Percentiles rank a stretch among this genome's conserved stretches.
phyloP scores from a whole-genome alignment of 106 monocot species.

The Xerophyta viscosa region DNA sequence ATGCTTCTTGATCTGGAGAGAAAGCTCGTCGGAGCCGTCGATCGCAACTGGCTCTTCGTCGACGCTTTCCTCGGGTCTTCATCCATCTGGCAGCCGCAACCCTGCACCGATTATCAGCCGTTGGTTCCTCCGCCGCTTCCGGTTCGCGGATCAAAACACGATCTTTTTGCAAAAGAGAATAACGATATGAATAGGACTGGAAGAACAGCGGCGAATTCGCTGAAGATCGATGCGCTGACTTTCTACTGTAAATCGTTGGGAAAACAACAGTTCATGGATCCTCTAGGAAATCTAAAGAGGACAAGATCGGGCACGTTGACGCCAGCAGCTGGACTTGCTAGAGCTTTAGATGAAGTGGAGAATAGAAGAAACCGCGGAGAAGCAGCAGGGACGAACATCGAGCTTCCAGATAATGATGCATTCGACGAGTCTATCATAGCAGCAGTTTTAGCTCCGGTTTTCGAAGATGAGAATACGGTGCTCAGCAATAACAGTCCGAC shows the following conservation, averaged over 20 bases:
- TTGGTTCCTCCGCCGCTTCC: neutral
- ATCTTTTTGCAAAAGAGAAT: slow-evolving; percentile 63
- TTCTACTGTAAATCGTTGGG: slow-evolving; percentile 37
- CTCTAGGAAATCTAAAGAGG: slow-evolving; percentile 64
- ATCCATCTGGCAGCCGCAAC: slow-evolving; percentile 77
- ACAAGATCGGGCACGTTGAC: slow-evolving; percentile 34
- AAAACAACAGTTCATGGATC: slow-evolving; percentile 27
- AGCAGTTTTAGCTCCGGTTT: slow-evolving; percentile 57
- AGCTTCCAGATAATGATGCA: slow-evolving; percentile 62
- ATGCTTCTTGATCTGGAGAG: slow-evolving; percentile 72
- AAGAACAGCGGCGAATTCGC: slow-evolving; percentile 20
- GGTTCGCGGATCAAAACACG: neutral
- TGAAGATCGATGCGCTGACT: slow-evolving; percentile 64
- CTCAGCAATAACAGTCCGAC: neutral
- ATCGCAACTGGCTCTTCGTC: slow-evolving; percentile 24
- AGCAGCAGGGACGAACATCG: slow-evolving; percentile 18
- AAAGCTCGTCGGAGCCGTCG: slow-evolving; percentile 14
- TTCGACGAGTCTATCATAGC: slow-evolving; percentile 78
- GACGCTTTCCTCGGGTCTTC: slow-evolving; percentile 38
- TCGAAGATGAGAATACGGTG: slow-evolving; percentile 25
- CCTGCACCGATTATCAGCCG: slow-evolving; percentile 1
- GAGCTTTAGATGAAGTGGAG: neutral
- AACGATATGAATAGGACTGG: slow-evolving; percentile 1
- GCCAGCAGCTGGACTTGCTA: neutral
- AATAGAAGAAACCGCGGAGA: slow-evolving; percentile 8